Percentiles rank a stretch among this genome's conserved stretches.
Evolutionary conservation across 1,284 basidiomycete genomes (phyloP).

Genomic region (Retiboletus fuscus): DNA sequence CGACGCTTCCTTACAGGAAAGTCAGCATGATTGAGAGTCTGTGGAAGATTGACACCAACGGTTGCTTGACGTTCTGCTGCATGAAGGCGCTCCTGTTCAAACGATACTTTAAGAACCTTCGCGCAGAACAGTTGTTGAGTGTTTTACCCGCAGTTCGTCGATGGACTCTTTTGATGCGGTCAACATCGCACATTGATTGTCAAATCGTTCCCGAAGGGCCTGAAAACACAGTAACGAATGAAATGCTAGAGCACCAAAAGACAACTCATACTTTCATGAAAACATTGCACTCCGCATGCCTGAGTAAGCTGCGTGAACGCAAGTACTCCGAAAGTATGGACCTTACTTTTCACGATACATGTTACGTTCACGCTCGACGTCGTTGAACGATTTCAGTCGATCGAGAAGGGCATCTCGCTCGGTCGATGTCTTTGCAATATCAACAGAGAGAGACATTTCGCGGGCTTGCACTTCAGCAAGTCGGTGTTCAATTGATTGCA

Average conservation of each 20-base stretch:
- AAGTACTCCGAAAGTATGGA: background rate
- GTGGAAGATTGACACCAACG: slow-evolving; percentile 27
- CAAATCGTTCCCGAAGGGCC: slow-evolving; percentile 70
- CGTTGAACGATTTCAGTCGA: slow-evolving; percentile 40
- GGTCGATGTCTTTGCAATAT: slow-evolving; percentile 33
- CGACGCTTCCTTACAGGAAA: slow-evolving; percentile 34
- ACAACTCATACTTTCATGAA: slow-evolving; percentile 43
- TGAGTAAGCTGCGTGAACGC: slow-evolving; percentile 18
- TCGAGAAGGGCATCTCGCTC: slow-evolving; percentile 40
- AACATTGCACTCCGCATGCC: slow-evolving; percentile 49
- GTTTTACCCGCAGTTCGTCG: slow-evolving; percentile 65
- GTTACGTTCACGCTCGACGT: slow-evolving; percentile 38
- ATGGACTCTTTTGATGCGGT: slow-evolving; percentile 64
- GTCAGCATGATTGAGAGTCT: slow-evolving; percentile 16
- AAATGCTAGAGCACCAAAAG: background rate
- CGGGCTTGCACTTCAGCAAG: slow-evolving; percentile 34
- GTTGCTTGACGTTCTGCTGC: slow-evolving; percentile 31
- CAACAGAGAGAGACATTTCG: slow-evolving; percentile 34
- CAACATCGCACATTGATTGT: slow-evolving; percentile 64
- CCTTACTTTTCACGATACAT: slow-evolving; percentile 44
- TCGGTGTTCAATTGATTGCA: slow-evolving; percentile 31
- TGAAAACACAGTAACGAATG: slow-evolving; percentile 38
- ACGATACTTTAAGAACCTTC: background rate
- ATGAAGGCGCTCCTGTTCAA: slow-evolving; percentile 38
- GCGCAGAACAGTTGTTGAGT: background rate